A percentile compares a stretch with the other conserved stretches of the same genome.
These are phyloP conservation scores for Carex myosuroides DNA, from an alignment of 176 grass and related monocot species.

Conservation along the genomic window DNA sequence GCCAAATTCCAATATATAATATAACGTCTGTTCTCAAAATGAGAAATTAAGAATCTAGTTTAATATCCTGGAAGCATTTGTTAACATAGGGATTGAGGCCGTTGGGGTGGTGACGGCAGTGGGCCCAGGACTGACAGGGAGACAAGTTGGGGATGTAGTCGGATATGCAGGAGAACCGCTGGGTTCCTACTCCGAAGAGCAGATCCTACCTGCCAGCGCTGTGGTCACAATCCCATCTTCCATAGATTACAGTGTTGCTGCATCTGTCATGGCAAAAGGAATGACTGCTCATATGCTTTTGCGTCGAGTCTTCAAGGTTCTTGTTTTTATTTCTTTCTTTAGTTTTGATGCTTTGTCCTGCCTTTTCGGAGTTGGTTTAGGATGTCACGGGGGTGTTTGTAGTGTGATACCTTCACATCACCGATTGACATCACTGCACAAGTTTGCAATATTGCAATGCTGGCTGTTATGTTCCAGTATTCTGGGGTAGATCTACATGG, in stretches of 20 bases:
- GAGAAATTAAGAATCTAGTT: not conserved
- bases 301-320: slow-evolving; percentile 52
- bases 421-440: not conserved
- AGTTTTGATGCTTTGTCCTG: not conserved
- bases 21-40: not conserved
- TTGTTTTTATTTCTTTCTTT: slow-evolving; percentile 4
- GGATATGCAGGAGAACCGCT: slow-evolving; percentile 73
- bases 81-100: slow-evolving; percentile 60
- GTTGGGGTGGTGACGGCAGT: slow-evolving; percentile 82
- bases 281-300: slow-evolving; percentile 78
- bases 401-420: not conserved
- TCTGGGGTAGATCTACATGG: no score
- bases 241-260: slow-evolving; percentile 52
- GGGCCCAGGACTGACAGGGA: slow-evolving; percentile 66
- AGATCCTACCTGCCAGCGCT: slow-evolving; percentile 63
- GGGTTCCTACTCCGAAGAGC: slow-evolving; percentile 82
- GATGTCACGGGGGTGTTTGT: not conserved
- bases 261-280: slow-evolving; percentile 70
- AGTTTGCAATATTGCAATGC: not conserved
- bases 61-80: not conserved
- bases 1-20: not conserved
- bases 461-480: not conserved
- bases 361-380: not conserved
- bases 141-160: slow-evolving; percentile 74
- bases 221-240: slow-evolving; percentile 53